phyloP scores from a whole-genome alignment of 805 yeast genomes.

The Phaffomyces opuntiae region DNA sequence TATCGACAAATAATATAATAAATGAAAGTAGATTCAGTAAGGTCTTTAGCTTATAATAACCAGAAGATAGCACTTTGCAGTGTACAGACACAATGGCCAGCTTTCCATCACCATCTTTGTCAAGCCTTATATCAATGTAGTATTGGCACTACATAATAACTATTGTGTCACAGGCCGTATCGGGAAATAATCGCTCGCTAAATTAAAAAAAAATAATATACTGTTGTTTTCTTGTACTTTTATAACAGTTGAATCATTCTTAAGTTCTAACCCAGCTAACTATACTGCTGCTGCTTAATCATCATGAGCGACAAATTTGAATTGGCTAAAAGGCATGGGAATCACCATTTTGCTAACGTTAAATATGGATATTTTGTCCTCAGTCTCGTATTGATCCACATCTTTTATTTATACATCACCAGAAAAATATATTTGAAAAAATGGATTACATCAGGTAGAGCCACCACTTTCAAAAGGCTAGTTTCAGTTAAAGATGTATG shows the following conservation, averaged over 20 bases:
- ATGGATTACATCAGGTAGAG: slow-evolving; percentile 34
- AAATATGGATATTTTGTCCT: slow-evolving; percentile 54
- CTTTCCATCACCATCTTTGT: too few relatives aligned
- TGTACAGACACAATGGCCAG: too few relatives aligned
- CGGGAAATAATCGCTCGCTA: slow-evolving; percentile 1
- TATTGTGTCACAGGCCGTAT: neutral
- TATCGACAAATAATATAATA: too few relatives aligned
- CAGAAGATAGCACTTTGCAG: too few relatives aligned
- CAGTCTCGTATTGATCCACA: slow-evolving; percentile 33
- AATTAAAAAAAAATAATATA: neutral
- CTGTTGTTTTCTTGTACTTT: neutral
- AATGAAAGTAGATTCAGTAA: too few relatives aligned
- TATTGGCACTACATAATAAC: neutral
- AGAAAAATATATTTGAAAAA: slow-evolving; percentile 26
- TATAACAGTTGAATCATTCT: too few relatives aligned
- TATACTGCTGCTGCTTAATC: neutral
- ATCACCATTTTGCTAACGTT: slow-evolving; percentile 48
- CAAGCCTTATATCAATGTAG: too few relatives aligned
- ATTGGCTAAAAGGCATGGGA: slow-evolving; percentile 37
- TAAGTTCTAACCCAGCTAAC: too few relatives aligned
- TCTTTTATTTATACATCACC: slow-evolving; percentile 28
- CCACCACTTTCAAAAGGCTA: slow-evolving; percentile 28
- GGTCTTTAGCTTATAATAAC: too few relatives aligned
- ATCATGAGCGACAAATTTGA: neutral
- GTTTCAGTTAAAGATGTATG: slow-evolving; percentile 29